Conservation (phyloP, 2,329 filamentous ascomycete genomes). For the Nothopassalora personata region DNA sequence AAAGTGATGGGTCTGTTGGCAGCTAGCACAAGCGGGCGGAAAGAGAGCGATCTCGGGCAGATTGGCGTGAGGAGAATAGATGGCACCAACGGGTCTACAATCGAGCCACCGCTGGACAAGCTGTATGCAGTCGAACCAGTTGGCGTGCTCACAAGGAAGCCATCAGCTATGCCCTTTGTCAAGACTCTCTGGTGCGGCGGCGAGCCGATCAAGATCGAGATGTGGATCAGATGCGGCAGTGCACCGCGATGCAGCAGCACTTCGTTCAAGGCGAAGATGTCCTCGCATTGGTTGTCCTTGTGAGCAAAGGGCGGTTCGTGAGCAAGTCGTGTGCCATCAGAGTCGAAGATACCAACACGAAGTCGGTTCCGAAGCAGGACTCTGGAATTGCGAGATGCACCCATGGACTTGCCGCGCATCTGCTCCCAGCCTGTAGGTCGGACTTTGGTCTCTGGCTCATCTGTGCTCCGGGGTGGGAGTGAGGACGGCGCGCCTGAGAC, state of each 20-base stretch:
- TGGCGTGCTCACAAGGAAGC: constrained; percentile 88
- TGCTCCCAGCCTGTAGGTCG: constrained; percentile 58
- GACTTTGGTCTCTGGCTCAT: constrained; percentile 16
- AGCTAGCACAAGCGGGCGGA: constrained; percentile 84
- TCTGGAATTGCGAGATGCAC: constrained; percentile 65
- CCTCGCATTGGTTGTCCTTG: constrained; percentile 33
- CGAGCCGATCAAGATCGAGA: constrained; percentile 78
- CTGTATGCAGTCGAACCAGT: constrained; percentile 95
- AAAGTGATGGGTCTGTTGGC: constrained; percentile 79
- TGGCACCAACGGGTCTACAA: constrained; percentile 88
- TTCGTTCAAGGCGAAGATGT: constrained; percentile 80
- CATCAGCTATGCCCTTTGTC: constrained; percentile 90
- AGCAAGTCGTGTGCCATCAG: constrained; percentile 51
- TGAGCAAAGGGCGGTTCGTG: constrained; percentile 31
- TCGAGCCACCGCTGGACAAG: constrained; percentile 84
- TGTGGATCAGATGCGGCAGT: constrained; percentile 82
- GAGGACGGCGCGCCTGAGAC: constrained; percentile 60
- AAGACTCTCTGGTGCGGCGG: constrained; percentile 62
- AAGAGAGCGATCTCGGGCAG: constrained; percentile 84
- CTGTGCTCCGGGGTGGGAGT: constrained; percentile 16
- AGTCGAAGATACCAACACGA: constrained; percentile 76
- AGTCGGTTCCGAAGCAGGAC: constrained; percentile 82
- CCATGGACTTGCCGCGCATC: constrained; percentile 75
- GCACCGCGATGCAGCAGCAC: constrained; percentile 87
- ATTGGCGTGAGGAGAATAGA: constrained; percentile 89